phyloP scores from a whole-genome alignment of 169 alveolate genomes.

The Cryptosporidium meleagridis region DNA sequence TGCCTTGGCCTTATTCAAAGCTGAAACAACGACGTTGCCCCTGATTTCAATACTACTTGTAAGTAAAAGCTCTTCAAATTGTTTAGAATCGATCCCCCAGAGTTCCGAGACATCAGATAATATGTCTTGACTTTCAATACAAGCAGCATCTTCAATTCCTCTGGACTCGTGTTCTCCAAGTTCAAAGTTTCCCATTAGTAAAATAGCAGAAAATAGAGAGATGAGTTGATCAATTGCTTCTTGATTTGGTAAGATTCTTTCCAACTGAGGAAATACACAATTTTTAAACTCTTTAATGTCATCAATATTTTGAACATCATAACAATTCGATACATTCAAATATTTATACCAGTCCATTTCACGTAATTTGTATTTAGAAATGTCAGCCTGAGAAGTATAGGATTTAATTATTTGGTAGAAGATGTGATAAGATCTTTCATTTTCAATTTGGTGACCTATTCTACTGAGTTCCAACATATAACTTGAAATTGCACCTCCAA shows the following conservation, averaged over 20 bases:
- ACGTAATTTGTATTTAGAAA: constrained; percentile 37
- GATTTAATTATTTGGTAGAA: constrained; percentile 84
- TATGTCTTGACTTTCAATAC: constrained; percentile 34
- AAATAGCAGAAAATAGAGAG: constrained; percentile 77
- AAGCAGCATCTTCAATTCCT: constrained; percentile 72
- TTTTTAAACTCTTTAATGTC: constrained; percentile 79
- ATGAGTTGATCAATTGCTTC: constrained; percentile 48
- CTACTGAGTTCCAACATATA: constrained; percentile 71
- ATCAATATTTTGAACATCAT: constrained; percentile 82
- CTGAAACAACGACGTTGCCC: constrained; percentile 42
- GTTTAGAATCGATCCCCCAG: constrained; percentile 53
- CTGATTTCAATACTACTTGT: constrained; percentile 68
- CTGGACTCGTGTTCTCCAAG: constrained; percentile 65
- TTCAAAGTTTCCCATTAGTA: constrained; percentile 81
- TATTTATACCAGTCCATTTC: constrained; percentile 76
- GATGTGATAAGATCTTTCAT: constrained; percentile 80
- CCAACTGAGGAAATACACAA: constrained; percentile 49
- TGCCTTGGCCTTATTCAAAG: constrained; percentile 77
- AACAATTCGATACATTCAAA: constrained; percentile 80
- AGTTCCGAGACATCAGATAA: constrained; percentile 41
- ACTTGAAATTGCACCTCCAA: constrained; percentile 76
- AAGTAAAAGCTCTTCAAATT: constrained; percentile 51
- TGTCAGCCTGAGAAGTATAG: constrained; percentile 37
- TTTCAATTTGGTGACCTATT: constrained; percentile 73
- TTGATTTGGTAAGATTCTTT: constrained; percentile 42